Conservation (phyloP, 2,329 filamentous ascomycete species). For the Escovopsis weberi region DNA sequence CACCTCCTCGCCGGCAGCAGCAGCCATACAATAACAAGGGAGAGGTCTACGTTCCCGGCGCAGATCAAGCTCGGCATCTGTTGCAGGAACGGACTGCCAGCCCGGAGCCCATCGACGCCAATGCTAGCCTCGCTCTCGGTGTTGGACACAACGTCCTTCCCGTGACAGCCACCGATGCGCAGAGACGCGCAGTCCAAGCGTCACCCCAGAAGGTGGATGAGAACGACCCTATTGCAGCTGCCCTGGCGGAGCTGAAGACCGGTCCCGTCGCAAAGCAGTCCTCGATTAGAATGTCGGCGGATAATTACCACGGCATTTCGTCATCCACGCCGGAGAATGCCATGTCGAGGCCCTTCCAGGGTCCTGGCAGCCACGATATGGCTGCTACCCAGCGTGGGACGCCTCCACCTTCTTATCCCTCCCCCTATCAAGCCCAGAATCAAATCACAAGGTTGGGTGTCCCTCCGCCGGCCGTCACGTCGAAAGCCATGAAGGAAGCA, state of each 20-base stretch:
- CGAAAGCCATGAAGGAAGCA: slow-evolving; percentile 88
- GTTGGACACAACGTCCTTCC: slow-evolving; percentile 94
- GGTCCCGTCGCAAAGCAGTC: slow-evolving; percentile 64
- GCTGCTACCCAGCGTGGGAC: slow-evolving; percentile 53
- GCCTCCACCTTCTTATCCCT: slow-evolving; percentile 82
- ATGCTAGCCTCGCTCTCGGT: slow-evolving; percentile 84
- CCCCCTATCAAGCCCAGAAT: slow-evolving; percentile 57
- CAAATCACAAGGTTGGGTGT: slow-evolving; percentile 69
- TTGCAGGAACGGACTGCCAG: slow-evolving; percentile 38
- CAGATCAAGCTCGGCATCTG: slow-evolving; percentile 18
- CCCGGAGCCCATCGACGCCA: slow-evolving; percentile 78
- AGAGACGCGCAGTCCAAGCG: slow-evolving; percentile 16
- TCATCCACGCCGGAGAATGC: slow-evolving; percentile 51
- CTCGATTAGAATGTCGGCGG: slow-evolving; percentile 76
- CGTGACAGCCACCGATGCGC: slow-evolving; percentile 63
- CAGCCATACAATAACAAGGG: slow-evolving; percentile 20
- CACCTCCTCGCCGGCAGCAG: slow-evolving; percentile 20
- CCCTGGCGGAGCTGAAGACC: slow-evolving; percentile 82
- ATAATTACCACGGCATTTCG: slow-evolving; percentile 84
- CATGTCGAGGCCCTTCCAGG: slow-evolving; percentile 39
- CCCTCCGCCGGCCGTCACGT: slow-evolving; percentile 82
- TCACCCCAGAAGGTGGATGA: slow-evolving; percentile 39
- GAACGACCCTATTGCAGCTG: slow-evolving; percentile 77
- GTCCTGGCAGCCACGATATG: slow-evolving; percentile 31
- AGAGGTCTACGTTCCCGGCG: not conserved